phyloP scores from a whole-genome alignment of 2,329 filamentous ascomycete genomes.

The Talaromyces amestolkiae region DNA sequence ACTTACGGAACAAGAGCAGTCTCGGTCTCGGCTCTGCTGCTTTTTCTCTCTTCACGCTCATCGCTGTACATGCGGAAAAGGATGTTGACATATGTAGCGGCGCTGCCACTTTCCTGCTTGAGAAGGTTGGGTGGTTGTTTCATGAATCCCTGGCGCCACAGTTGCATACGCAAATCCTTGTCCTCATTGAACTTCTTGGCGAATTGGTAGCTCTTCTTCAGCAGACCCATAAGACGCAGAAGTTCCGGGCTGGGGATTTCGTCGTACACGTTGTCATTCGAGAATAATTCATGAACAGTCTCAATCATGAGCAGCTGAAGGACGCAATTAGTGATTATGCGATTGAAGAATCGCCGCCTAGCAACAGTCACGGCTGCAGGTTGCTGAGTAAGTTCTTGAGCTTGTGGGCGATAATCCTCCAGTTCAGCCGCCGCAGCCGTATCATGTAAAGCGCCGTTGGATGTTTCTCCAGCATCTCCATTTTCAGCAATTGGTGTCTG shows the following conservation, averaged over 20 bases:
- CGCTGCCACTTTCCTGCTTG: conserved; percentile 92
- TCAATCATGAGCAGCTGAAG: conserved; percentile 98
- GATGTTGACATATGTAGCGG: conserved; percentile 92
- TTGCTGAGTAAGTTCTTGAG: conserved; percentile 72
- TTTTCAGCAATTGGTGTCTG: conserved; percentile 32
- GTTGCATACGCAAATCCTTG: conserved; percentile 86
- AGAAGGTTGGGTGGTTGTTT: conserved; percentile 96
- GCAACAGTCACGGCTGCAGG: conserved; percentile 90
- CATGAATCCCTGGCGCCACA: conserved; percentile 99
- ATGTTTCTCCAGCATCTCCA: conserved; percentile 27
- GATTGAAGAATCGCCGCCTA: conserved; percentile 93
- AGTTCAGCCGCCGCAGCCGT: conserved; percentile 48
- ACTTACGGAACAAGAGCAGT: conserved; percentile 76
- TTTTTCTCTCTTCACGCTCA: conserved; percentile 74
- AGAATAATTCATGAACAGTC: conserved; percentile 97
- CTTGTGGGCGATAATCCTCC: conserved; percentile 81
- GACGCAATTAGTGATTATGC: conserved; percentile 98
- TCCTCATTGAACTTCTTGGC: conserved; percentile 97
- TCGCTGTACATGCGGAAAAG: conserved; percentile 97
- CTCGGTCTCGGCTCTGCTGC: conserved; percentile 79
- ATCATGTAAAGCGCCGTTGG: conserved; percentile 19
- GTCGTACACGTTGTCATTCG: conserved; percentile 89
- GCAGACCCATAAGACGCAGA: conserved; percentile 83
- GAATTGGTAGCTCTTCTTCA: conserved; percentile 96
- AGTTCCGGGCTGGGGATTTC: conserved; percentile 90